phyloP scores from a whole-genome alignment of 164 flowering plant genomes.

The Nymphaea thermarum region DNA sequence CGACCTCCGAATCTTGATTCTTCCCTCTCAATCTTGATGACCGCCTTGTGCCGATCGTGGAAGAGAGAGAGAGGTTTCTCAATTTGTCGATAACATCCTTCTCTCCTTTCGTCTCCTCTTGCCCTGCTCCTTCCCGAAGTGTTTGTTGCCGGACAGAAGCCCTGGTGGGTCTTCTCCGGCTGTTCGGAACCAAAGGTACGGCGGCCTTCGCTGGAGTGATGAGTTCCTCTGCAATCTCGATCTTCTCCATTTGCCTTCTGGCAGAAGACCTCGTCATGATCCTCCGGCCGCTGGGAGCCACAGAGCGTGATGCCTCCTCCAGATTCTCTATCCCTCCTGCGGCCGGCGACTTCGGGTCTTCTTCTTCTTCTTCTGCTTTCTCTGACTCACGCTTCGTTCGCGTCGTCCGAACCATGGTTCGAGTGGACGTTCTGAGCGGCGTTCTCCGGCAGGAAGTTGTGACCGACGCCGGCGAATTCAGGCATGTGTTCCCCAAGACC shows the following conservation, averaged over 20 bases:
- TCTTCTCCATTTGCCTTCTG: too few species aligned
- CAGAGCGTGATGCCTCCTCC: too few species aligned
- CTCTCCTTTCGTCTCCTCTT: slow-evolving; percentile 4
- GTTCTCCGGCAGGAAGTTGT: slow-evolving; percentile 8
- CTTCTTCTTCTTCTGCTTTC: too few species aligned
- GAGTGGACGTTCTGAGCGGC: neutral
- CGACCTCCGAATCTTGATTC: neutral
- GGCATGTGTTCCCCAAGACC: neutral
- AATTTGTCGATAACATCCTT: neutral
- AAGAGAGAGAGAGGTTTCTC: neutral
- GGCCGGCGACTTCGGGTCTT: too few species aligned
- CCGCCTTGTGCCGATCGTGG: slow-evolving; percentile 12
- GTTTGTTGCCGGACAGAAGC: slow-evolving; percentile 3
- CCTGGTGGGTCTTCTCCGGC: slow-evolving; percentile 2
- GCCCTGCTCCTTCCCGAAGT: neutral
- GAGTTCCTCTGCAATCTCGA: too few species aligned
- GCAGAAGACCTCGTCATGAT: too few species aligned
- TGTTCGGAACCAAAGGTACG: neutral
- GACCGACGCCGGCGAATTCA: slow-evolving; percentile 3
- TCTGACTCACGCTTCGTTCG: too few species aligned
- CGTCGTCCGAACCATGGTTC: too few species aligned
- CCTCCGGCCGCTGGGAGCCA: too few species aligned
- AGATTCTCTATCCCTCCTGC: too few species aligned
- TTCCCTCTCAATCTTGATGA: slow-evolving; percentile 7
- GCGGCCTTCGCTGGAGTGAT: neutral